These are phyloP conservation scores for Nothophaeocryptopus gaeumannii DNA, from an alignment of 2,329 filamentous ascomycete species.

Conservation along the genomic window DNA sequence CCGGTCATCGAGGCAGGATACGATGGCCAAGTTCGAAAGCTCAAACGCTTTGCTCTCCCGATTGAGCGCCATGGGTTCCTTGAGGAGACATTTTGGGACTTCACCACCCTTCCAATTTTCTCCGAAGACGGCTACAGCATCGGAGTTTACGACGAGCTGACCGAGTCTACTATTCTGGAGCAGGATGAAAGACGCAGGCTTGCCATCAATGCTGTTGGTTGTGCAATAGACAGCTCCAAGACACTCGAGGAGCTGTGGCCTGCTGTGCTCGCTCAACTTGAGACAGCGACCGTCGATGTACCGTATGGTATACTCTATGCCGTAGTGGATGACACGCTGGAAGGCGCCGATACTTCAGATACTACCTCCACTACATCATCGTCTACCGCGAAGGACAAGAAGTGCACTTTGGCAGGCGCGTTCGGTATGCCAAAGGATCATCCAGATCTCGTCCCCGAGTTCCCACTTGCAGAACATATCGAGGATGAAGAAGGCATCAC, in stretches of 20 bases:
- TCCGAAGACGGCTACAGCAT: constrained; percentile 19
- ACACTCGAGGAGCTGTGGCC: constrained; percentile 28
- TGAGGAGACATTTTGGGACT: constrained; percentile 33
- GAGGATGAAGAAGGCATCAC: constrained; percentile 14
- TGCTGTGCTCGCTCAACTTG: constrained; percentile 20
- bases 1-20: constrained; percentile 24
- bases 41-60: constrained; percentile 22
- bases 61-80: constrained; percentile 28
- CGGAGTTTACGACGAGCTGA: constrained; percentile 29
- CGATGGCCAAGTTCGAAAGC: constrained; percentile 21
- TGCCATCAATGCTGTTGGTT: constrained; percentile 19
- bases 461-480: constrained; percentile 14
- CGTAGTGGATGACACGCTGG: constrained; percentile 20
- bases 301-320: constrained; percentile 30
- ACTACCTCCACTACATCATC: constrained; percentile 11
- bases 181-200: constrained; percentile 24
- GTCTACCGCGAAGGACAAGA: constrained; percentile 9
- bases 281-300: constrained; percentile 22
- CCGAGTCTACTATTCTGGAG: constrained; percentile 25
- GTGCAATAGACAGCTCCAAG: constrained; percentile 14
- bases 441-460: constrained; percentile 26
- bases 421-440: constrained; percentile 29
- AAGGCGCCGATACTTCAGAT: constrained; percentile 8
- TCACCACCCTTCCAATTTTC: constrained; percentile 29
- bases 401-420: constrained; percentile 27